A percentile compares a stretch with the other conserved stretches of the same genome.
Conservation (phyloP, 2,329 filamentous ascomycete genomes). For the Penicillium sp. region DNA sequence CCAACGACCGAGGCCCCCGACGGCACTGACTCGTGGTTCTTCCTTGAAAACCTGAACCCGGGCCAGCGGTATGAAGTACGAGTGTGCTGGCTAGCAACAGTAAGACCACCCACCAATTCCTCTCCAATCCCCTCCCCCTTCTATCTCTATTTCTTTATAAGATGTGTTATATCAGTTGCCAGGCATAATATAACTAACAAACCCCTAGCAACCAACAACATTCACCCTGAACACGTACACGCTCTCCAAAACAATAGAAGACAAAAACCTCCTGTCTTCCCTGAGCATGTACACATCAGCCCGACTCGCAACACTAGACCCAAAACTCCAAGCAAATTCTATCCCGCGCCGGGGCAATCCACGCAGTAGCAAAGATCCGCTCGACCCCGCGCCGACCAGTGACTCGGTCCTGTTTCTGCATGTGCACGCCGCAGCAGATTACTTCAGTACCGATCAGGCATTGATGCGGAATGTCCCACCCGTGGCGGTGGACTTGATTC, state of each 20-base stretch:
- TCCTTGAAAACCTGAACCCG: constrained; percentile 67
- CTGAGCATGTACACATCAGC: constrained; percentile 60
- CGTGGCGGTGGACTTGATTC: constrained; percentile 74
- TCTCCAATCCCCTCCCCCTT: background rate
- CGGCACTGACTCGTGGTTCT: constrained; percentile 72
- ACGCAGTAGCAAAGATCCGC: background rate
- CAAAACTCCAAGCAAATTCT: constrained; percentile 10
- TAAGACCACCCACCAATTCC: constrained; percentile 46
- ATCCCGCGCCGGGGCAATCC: constrained; percentile 7
- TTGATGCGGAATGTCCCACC: constrained; percentile 73
- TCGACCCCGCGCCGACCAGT: constrained; percentile 20
- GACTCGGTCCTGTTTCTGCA: constrained; percentile 67
- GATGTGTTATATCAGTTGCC: background rate
- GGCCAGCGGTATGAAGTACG: constrained; percentile 84
- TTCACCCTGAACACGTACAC: constrained; percentile 69
- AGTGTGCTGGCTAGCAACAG: constrained; percentile 89
- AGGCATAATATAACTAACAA: constrained; percentile 12
- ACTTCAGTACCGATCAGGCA: constrained; percentile 69
- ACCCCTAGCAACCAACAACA: constrained; percentile 72
- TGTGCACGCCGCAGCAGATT: constrained; percentile 75
- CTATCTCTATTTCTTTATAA: background rate
- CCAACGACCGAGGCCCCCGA: constrained; percentile 52
- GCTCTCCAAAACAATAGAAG: constrained; percentile 59
- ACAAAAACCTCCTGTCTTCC: constrained; percentile 61
- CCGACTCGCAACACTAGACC: constrained; percentile 38